Base-by-base conservation (phyloP, 2,329 filamentous ascomycete genomes). In the Cladophialophora yegresii region DNA sequence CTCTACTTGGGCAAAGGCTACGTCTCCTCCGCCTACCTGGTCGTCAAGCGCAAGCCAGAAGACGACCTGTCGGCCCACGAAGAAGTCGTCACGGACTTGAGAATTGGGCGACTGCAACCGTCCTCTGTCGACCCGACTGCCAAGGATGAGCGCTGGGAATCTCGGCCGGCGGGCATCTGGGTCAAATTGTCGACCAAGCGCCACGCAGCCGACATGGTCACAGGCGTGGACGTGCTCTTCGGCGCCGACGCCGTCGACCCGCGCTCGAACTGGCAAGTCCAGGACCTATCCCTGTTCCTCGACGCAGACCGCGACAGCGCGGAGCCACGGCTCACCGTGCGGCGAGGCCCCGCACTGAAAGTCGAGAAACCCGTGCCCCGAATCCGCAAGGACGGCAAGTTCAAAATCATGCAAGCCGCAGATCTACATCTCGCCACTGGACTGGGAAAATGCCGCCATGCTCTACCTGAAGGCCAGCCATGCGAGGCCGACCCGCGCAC, bases 381-480 rank as follows among this genome's bases (percentile, higher is more conserved):
- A 64, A 91, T 99, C 68, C 85, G 86, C 50, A 92, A 96, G 67
- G 92, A 95, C 74, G 95, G 93, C 32, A 92, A 89, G 71, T 98
- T 98, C 81, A 98, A 98, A 81, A 96, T 99, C 69, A 87, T 99
- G 84, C 95, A 99, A 78, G 82, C 96, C 61, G 90, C 92, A n/a
- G 95, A 99, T 79, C 80, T 98, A 66, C 95, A 99, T 77, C 80
- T 99, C 62, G 93, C 92, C 73, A 99, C 95, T 2, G 95, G 93
- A 9, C 83, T 93, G 4, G 95, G 95, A 9, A 78, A 79, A 51
- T 99, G 95, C 74, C 87, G 95, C 69, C 92, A 99, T 71, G 86
- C 92, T n/a, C 83, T 93, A 70, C 93, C 93, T 0, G 84, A 87
- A 67, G 88, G 87, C 4, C 90, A 89, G 10, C 86, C 87, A 71